phyloP scores from a whole-genome alignment of 2,329 filamentous ascomycete genomes.

The Verticillium klebahnii region DNA sequence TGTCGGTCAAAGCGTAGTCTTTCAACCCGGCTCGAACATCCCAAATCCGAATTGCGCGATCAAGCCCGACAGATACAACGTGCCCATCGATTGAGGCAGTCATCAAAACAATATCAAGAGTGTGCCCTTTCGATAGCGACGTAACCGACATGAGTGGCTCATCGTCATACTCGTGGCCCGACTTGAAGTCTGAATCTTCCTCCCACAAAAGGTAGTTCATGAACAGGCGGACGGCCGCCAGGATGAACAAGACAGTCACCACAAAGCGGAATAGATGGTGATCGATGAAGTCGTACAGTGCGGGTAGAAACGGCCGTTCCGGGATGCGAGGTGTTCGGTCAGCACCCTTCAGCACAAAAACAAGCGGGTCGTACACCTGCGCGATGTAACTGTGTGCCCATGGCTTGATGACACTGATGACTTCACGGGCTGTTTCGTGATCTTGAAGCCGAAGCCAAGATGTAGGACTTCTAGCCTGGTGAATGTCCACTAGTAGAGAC shows the following conservation, averaged over 20 bases:
- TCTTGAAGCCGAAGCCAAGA: constrained; percentile 76
- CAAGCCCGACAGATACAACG: constrained; percentile 65
- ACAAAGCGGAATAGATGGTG: constrained; percentile 56
- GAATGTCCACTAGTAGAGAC: constrained; percentile 53
- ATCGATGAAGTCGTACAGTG: constrained; percentile 63
- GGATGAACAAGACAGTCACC: constrained; percentile 56
- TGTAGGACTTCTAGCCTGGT: constrained; percentile 70
- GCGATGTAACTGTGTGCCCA: constrained; percentile 67
- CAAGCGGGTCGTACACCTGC: constrained; percentile 67
- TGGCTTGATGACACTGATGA: constrained; percentile 73
- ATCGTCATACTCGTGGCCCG: constrained; percentile 40
- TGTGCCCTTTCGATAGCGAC: constrained; percentile 58
- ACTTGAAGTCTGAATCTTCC: constrained; percentile 43
- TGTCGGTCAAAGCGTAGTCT: constrained; percentile 35
- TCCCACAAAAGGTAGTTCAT: constrained; percentile 73
- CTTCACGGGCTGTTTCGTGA: constrained; percentile 70
- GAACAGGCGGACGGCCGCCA: constrained; percentile 62
- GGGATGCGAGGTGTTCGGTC: constrained; percentile 55
- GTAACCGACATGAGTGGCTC: constrained; percentile 53
- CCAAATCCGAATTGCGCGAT: constrained; percentile 65
- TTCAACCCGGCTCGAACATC: constrained; percentile 43
- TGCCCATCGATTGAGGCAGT: constrained; percentile 58
- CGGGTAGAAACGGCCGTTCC: constrained; percentile 47
- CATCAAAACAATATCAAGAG: constrained; percentile 65
- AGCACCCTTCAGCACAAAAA: constrained; percentile 66